Percentiles rank a stretch among this genome's conserved stretches.
phyloP scores from a whole-genome alignment of 2,329 filamentous ascomycete species.

The Tolypocladium ovalisporum region DNA sequence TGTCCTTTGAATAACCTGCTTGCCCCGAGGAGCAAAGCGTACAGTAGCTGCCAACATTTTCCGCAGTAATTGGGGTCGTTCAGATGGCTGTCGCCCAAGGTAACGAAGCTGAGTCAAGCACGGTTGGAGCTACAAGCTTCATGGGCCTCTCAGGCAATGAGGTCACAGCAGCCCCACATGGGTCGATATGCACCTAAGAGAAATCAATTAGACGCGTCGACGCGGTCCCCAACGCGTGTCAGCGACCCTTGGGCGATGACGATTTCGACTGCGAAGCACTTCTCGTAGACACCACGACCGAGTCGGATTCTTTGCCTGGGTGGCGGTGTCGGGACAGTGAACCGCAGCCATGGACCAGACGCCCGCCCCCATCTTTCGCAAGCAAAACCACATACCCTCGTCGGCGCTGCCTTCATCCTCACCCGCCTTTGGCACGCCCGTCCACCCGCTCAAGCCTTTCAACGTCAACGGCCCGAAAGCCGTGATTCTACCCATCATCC shows the following conservation, averaged over 20 bases:
- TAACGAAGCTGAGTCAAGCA: neutral
- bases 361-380: conserved; percentile 26
- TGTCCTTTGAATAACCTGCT: conserved; percentile 14
- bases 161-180: conserved; percentile 14
- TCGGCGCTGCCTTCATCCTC: conserved; percentile 77
- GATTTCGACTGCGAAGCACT: neutral
- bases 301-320: neutral
- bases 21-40: conserved; percentile 12
- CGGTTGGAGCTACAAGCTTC: neutral
- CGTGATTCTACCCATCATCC: conserved; percentile 74
- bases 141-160: conserved; percentile 11
- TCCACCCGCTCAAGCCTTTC: conserved; percentile 63
- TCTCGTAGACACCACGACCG: neutral
- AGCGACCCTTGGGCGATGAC: neutral
- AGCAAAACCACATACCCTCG: conserved; percentile 23
- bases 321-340: neutral
- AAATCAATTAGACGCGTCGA: conserved; percentile 29
- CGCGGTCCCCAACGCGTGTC: conserved; percentile 13
- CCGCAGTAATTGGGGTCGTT: neutral
- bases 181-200: conserved; percentile 14
- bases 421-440: conserved; percentile 79
- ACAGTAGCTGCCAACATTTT: conserved; percentile 15
- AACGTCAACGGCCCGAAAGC: conserved; percentile 41
- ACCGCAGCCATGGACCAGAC: conserved; percentile 24
- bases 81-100: neutral